Conservation (phyloP, 495 filamentous ascomycete genomes). For the Penicillium robsamsonii region DNA sequence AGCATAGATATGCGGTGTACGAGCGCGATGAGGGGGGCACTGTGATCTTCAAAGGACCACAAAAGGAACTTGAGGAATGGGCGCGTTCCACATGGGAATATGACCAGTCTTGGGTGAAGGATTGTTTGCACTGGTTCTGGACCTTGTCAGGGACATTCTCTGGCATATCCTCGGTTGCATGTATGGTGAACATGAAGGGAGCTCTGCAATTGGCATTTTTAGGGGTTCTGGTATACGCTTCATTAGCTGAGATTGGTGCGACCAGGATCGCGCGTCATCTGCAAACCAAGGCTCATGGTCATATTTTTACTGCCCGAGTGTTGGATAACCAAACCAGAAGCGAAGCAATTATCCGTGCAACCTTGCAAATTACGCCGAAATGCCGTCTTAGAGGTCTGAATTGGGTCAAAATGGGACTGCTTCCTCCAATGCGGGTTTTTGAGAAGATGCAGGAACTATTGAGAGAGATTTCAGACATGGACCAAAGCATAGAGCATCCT, state of each 20-base stretch:
- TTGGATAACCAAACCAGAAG: conserved; percentile 22
- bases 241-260: conserved; percentile 28
- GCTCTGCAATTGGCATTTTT: conserved; percentile 29
- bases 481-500: not conserved
- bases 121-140: conserved; percentile 25
- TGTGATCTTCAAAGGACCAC: conserved; percentile 33
- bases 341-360: conserved; percentile 25
- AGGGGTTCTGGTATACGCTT: conserved; percentile 24
- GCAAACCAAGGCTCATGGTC: conserved; percentile 20
- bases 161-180: conserved; percentile 29
- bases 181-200: conserved; percentile 35
- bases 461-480: conserved; percentile 1
- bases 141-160: conserved; percentile 25
- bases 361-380: conserved; percentile 13
- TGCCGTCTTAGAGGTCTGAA: conserved; percentile 24
- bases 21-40: conserved; percentile 31
- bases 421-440: conserved; percentile 23
- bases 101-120: conserved; percentile 13
- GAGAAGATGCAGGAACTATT: conserved; percentile 25
- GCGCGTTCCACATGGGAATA: conserved; percentile 34
- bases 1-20: conserved; percentile 25
- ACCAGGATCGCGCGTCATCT: conserved; percentile 26
- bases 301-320: conserved; percentile 6
- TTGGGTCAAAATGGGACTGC: conserved; percentile 26
- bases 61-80: conserved; percentile 30